These are phyloP conservation scores for Chlamydomonas schloesseri DNA, from an alignment of 139 green algal species.

Conservation along the genomic window DNA sequence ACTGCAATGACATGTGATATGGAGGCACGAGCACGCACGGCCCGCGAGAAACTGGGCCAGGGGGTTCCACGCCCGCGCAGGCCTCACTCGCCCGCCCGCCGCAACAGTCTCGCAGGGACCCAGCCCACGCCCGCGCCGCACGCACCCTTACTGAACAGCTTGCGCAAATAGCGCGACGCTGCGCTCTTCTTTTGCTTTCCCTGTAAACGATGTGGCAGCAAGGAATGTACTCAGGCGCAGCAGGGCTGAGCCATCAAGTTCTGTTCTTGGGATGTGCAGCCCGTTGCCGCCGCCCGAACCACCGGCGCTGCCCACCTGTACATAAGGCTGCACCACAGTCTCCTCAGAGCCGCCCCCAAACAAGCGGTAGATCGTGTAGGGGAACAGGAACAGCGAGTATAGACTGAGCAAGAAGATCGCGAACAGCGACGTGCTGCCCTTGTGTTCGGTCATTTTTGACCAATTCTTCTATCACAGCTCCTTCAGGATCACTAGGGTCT, in stretches of 20 bases:
- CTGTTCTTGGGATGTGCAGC: no score
- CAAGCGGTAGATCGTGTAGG: slow-evolving; percentile 80
- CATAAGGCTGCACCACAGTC: slow-evolving; percentile 53
- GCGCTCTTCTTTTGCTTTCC: slow-evolving; percentile 42
- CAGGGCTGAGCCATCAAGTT: no score
- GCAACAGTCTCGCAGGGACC: neutral
- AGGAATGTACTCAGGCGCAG: no score
- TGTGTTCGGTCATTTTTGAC: slow-evolving; percentile 30
- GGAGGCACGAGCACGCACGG: no score
- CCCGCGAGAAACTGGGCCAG: no score
- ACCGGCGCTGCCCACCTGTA: slow-evolving; percentile 1
- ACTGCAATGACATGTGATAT: no score
- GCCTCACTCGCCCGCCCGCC: neutral
- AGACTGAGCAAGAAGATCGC: slow-evolving; percentile 83
- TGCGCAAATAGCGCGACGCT: slow-evolving; percentile 1
- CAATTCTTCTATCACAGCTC: neutral
- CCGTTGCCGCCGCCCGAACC: no score
- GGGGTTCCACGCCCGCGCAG: no score
- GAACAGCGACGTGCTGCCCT: slow-evolving; percentile 75
- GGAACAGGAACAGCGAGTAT: slow-evolving; percentile 79
- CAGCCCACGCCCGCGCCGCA: neutral
- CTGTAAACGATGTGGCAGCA: neutral
- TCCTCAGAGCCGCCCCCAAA: slow-evolving; percentile 53
- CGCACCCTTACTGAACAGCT: slow-evolving; percentile 48
- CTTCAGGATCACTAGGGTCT: neutral